Base-by-base conservation (phyloP, 139 green algal genomes). In the Chlorella sp. region DNA sequence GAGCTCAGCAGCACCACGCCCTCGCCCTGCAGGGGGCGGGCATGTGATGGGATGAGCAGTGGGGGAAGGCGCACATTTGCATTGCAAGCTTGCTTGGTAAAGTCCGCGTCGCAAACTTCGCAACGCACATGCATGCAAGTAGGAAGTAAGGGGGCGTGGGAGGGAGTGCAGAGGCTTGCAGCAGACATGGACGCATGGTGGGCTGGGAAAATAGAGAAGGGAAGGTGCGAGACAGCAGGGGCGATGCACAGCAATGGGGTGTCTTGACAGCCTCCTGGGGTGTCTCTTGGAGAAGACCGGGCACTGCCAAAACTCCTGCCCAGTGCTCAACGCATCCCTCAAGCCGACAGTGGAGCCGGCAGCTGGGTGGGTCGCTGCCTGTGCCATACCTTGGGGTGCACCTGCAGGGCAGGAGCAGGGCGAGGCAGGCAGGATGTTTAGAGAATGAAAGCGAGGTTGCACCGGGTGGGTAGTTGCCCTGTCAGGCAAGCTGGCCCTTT, bases 301-400 rank as follows among this genome's bases (percentile, higher is more conserved):
- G 7, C 64, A 73, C 64, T n/a, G 11, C 64, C 48, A 5, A 57
- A 57, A 57, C 9, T 5, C 48, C 48, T 57, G 48, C 48, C 48
- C 48, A 57, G 7, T 57, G 48, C 48, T n/a, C n/a, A n/a, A 9
- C 48, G 48, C 9, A 9, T 57, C 48, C 48, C 48, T 57, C 48
- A 16, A 9, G 48, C 48, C 48, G 48, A 9, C 48, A 57, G 48
- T 5, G 22, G 66, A 30, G 18, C 86, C 86, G 9, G n/a, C 36
- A 85, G 42, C 40, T 12, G 60, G n/a, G n/a, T n/a, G n/a, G n/a
- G n/a, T n/a, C n/a, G n/a, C n/a, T n/a, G n/a, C n/a, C n/a, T n/a
- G n/a, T n/a, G 40, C 40, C 81, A 14, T 15, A 76, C 96, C 89
- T 98, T 98, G 32, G 96, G 96, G 90, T 98, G 96, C 42, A 97